phyloP scores from a whole-genome alignment of 345 rosid genomes.

The Syzygium jambos region DNA sequence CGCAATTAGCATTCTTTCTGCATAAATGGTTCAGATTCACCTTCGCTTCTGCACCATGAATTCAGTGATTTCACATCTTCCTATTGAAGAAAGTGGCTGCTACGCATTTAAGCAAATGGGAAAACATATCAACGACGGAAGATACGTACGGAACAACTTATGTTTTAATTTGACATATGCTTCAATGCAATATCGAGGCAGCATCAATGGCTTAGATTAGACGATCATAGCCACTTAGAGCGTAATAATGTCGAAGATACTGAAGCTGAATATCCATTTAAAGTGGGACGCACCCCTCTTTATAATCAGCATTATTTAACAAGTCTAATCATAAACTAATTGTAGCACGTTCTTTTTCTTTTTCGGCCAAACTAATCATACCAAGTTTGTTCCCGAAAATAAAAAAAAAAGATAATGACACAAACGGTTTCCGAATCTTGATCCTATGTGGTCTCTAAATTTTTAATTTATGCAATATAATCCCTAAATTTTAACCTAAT shows the following conservation, averaged over 20 bases:
- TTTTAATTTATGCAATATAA: rapidly evolving
- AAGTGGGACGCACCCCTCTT: neutral
- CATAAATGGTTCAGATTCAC: neutral
- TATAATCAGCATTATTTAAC: neutral
- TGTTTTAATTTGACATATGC: neutral
- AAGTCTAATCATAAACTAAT: neutral
- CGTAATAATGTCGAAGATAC: neutral
- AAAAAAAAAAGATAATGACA: neutral
- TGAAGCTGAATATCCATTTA: neutral
- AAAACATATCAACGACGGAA: neutral
- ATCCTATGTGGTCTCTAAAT: rapidly evolving
- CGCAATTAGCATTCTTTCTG: neutral
- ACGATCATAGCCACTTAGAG: neutral
- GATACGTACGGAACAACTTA: neutral
- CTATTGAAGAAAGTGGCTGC: neutral
- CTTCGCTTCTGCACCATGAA: neutral
- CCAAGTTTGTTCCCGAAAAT: no score
- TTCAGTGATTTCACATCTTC: neutral
- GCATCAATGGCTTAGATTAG: neutral
- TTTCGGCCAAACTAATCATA: no score
- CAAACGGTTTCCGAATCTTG: neutral
- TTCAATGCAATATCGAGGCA: neutral
- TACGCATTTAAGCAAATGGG: neutral
- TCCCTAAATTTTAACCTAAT: rapidly evolving
- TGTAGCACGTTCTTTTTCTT: neutral